Evolutionary conservation across 2,329 filamentous ascomycete genomes (phyloP).

Genomic region (Immersiporthe knoxdaviesiana): DNA sequence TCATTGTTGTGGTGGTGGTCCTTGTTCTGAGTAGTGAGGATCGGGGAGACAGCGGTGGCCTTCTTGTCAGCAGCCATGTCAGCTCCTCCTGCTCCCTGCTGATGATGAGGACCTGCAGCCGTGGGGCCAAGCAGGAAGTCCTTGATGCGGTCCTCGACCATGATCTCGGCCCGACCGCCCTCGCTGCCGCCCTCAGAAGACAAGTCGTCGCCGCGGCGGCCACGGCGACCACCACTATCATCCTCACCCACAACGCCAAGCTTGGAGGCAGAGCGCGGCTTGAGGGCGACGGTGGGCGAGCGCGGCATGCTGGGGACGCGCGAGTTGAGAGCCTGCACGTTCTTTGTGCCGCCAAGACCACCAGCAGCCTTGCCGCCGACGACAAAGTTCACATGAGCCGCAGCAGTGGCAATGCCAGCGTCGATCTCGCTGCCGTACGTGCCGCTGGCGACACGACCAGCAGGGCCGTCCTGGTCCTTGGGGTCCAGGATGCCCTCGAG

Average conservation of each 20-base stretch:
- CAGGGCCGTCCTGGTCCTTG: conserved; percentile 17
- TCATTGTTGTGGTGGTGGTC: no score
- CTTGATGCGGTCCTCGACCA: conserved; percentile 11
- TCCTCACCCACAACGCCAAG: conserved; percentile 10
- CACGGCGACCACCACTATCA: no score
- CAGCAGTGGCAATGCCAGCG: not conserved
- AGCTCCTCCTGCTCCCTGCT: not conserved
- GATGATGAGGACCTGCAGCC: not conserved
- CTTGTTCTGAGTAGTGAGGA: not conserved
- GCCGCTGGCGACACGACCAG: conserved; percentile 18
- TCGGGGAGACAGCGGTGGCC: not conserved
- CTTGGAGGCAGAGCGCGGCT: conserved; percentile 16
- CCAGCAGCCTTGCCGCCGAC: not conserved
- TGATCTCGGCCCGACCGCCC: not conserved
- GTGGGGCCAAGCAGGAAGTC: conserved; percentile 12
- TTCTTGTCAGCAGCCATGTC: not conserved
- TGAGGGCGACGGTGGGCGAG: conserved; percentile 16
- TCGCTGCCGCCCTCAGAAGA: conserved; percentile 15
- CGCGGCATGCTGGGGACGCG: conserved; percentile 10
- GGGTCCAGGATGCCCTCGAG: conserved; percentile 23
- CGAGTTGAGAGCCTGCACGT: conserved; percentile 2
- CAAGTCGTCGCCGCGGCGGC: not conserved
- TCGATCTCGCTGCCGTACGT: conserved; percentile 23
- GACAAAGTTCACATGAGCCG: not conserved
- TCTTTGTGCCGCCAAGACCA: not conserved